Base-by-base conservation (phyloP, 2,329 filamentous ascomycete genomes). In the Talaromyces pinophilus region DNA sequence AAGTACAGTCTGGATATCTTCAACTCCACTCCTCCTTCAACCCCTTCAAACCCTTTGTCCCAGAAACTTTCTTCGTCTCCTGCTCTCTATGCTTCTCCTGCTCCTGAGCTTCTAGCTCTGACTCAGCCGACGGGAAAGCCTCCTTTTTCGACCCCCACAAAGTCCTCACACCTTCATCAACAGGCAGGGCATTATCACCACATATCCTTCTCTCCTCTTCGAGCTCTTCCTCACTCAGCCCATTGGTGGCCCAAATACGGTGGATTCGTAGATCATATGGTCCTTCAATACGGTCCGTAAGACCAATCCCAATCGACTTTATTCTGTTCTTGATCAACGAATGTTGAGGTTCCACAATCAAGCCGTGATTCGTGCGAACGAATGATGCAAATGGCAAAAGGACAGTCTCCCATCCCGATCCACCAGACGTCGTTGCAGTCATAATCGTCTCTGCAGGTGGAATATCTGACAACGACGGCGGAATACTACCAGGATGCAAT, bases 361-460 rank as follows among this genome's bases (percentile, higher is more conserved):
- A 88, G 6, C 95, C 95, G 74, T 96, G 88, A 75, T 97, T 98
- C 15, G 95, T 99, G 69, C 95, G 86, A 67, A 99, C 94, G 79
- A 99, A 98, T 70, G 96, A 92, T 72, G 89, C 90, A 86, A 93
- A 95, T 69, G 90, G 91, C 69, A 99, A 90, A 57, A 96, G 79
- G n/a, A 97, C 86, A 1, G 95, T 97, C 83, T 99, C 94, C 95
- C 95, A 99, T 73, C 93, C 86, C 0, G 93, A 93, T 0, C 91
- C 89, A 8, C 87, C 86, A 73, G 89, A 90, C 28, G 69, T 73
- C 15, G 74, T 69, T 17, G 73, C 71, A 17, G 72, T 75, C 19
- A 79, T 74, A 59, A 77, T 72, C 0, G 77, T 78, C 28, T 73
- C 74, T 38, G 74, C 70, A 11, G 78, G 73, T 0, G 78, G 77